phyloP scores from a whole-genome alignment of 2,329 filamentous ascomycete species.

The Fusarium oligoseptatum region DNA sequence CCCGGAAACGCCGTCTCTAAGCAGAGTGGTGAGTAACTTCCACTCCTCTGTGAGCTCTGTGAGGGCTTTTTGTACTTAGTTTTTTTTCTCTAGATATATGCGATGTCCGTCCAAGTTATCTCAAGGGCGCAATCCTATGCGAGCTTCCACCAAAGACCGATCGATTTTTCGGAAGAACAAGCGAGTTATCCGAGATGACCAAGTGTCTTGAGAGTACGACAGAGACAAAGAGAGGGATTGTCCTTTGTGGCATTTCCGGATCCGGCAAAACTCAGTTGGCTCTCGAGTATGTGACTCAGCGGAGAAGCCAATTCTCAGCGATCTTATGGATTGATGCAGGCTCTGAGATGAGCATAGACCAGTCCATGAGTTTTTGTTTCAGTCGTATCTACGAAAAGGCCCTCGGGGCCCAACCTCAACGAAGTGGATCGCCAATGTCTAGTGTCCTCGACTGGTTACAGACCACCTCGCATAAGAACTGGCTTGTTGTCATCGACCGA shows the following conservation, averaged over 20 bases:
- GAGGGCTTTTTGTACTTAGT: not conserved
- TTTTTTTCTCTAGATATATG: not conserved
- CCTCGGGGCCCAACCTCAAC: too few species aligned
- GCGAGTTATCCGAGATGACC: not conserved
- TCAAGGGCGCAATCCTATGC: not conserved
- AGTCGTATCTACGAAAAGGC: too few species aligned
- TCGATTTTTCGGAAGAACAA: slow-evolving; percentile 1
- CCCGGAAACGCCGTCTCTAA: not conserved
- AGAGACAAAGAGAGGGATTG: not conserved
- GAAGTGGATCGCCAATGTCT: too few species aligned
- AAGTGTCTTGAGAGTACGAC: not conserved
- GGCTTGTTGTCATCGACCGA: not conserved
- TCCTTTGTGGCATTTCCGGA: not conserved
- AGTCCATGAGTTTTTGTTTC: too few species aligned
- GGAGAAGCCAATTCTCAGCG: not conserved
- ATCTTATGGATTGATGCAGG: not conserved
- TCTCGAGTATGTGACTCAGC: not conserved
- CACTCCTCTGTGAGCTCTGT: not conserved
- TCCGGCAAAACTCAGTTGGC: slow-evolving; percentile 3
- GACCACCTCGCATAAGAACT: not conserved
- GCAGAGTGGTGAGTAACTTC: not conserved
- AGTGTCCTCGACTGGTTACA: not conserved
- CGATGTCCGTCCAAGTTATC: not conserved
- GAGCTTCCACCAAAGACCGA: not conserved
- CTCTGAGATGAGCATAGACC: not conserved